phyloP scores from a whole-genome alignment of 2,329 filamentous ascomycete genomes.

The Phialemonium atrogriseum region DNA sequence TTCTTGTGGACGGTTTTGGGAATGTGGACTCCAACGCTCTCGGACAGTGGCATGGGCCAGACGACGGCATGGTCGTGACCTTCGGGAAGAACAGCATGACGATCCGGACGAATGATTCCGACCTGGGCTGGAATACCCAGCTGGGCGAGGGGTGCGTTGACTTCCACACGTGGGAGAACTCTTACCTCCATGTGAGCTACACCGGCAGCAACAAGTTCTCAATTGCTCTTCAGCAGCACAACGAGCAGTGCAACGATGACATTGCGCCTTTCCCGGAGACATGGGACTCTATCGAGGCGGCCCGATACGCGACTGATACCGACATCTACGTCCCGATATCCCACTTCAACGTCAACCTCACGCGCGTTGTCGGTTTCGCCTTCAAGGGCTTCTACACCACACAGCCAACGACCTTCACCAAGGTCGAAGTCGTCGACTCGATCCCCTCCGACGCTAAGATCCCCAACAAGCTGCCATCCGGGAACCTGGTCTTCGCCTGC shows the following conservation, averaged over 20 bases:
- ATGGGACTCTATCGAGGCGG: slow-evolving; percentile 58
- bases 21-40: slow-evolving; percentile 46
- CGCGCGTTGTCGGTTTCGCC: slow-evolving; percentile 47
- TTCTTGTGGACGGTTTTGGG: slow-evolving; percentile 55
- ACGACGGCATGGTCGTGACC: slow-evolving; percentile 46
- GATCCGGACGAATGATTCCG: slow-evolving; percentile 47
- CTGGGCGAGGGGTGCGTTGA: slow-evolving; percentile 43
- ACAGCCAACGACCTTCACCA: slow-evolving; percentile 40
- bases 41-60: slow-evolving; percentile 58
- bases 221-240: slow-evolving; percentile 59
- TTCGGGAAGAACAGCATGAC: slow-evolving; percentile 44
- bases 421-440: slow-evolving; percentile 51
- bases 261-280: slow-evolving; percentile 56
- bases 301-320: slow-evolving; percentile 42
- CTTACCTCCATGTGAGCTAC: slow-evolving; percentile 58
- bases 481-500: slow-evolving; percentile 54
- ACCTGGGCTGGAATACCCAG: slow-evolving; percentile 21
- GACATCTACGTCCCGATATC: slow-evolving; percentile 60
- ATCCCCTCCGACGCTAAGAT: slow-evolving; percentile 43
- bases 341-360: slow-evolving; percentile 56
- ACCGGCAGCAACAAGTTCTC: slow-evolving; percentile 55
- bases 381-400: slow-evolving; percentile 56
- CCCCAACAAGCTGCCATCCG: slow-evolving; percentile 52
- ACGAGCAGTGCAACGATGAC: slow-evolving; percentile 45
- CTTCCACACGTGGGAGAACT: slow-evolving; percentile 41